phyloP scores from a whole-genome alignment of 352 stramenopile genomes.

The Ophiocytium majus region DNA sequence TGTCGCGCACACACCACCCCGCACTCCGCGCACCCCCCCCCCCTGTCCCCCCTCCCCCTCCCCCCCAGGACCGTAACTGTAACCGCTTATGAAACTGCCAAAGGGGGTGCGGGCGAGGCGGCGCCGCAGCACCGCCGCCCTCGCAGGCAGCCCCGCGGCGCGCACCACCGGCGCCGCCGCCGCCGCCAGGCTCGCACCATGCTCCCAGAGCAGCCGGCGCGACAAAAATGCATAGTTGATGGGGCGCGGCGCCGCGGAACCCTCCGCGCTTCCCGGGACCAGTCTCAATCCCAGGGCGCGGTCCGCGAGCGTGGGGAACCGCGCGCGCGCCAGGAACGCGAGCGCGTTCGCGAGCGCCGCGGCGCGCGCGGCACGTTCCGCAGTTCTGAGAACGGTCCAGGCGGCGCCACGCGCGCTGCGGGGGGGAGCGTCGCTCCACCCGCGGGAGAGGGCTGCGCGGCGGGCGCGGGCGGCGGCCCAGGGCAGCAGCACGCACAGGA shows the following conservation, averaged over 20 bases:
- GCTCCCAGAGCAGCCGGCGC: constrained; percentile 52
- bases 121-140: background rate
- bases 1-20: constrained; percentile 33
- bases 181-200: constrained; percentile 46
- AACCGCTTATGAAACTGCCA: background rate
- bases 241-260: constrained; percentile 18
- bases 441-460: too few relatives aligned
- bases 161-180: constrained; percentile 37
- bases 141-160: constrained; percentile 15
- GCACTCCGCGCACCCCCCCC: constrained; percentile 39
- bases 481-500: too few relatives aligned
- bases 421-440: background rate
- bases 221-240: constrained; percentile 58
- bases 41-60: constrained; percentile 14
- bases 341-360: constrained; percentile 54
- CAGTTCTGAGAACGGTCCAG: background rate
- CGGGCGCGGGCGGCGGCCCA: too few relatives aligned
- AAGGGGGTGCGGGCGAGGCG: background rate
- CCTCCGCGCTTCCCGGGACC: background rate
- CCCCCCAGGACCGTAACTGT: constrained; percentile 4
- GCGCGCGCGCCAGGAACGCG: constrained; percentile 40
- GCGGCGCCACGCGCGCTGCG: too few relatives aligned
- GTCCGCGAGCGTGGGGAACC: constrained; percentile 47
- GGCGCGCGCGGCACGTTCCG: constrained; percentile 29
- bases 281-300: constrained; percentile 46